Conservation (phyloP, 2,329 filamentous ascomycete genomes). For the Penicillium sp. region DNA sequence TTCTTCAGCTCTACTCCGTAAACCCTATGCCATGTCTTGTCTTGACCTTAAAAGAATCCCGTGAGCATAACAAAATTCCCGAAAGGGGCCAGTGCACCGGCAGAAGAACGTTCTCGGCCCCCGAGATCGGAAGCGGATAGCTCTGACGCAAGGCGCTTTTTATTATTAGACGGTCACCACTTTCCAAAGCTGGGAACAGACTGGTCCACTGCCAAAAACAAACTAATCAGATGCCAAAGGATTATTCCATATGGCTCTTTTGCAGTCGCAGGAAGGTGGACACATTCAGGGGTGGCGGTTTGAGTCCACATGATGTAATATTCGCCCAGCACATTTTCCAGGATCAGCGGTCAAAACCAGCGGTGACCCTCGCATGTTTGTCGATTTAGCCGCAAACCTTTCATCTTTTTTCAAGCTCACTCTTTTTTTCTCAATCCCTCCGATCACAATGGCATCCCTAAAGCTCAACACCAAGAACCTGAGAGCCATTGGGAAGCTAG, state of each 20-base stretch:
- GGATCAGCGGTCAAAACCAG: slow-evolving; percentile 21
- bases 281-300: slow-evolving; percentile 3
- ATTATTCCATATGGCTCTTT: neutral
- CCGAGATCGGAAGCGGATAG: slow-evolving; percentile 3
- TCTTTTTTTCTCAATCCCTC: slow-evolving; percentile 15
- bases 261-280: neutral
- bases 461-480: slow-evolving; percentile 45
- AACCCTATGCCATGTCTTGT: neutral
- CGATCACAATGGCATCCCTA: slow-evolving; percentile 34
- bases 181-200: neutral
- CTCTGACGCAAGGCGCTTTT: neutral
- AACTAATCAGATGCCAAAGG: neutral
- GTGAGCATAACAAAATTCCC: neutral
- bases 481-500: slow-evolving; percentile 33
- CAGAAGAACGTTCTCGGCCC: slow-evolving; percentile 5
- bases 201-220: neutral
- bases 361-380: slow-evolving; percentile 14
- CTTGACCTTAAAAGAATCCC: neutral
- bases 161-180: neutral
- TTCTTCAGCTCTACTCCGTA: neutral
- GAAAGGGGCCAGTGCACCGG: neutral
- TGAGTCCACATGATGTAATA: slow-evolving; percentile 14
- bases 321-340: slow-evolving; percentile 4
- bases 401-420: neutral
- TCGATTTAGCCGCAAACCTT: neutral